phyloP scores from a whole-genome alignment of 306 rosid genomes.

The Sechiopsis laciniata region DNA sequence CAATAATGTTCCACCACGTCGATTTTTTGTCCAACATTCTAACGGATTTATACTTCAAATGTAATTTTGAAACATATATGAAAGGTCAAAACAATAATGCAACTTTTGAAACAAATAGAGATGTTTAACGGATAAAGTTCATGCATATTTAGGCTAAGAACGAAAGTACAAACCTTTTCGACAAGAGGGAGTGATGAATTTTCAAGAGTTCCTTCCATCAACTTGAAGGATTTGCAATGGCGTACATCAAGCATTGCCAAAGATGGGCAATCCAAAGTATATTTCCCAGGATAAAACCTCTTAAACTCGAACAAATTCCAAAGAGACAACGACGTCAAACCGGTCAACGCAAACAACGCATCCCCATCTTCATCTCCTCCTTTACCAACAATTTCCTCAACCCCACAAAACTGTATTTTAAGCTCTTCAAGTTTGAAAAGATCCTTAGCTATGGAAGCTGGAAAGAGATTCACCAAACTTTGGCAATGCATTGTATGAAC shows the following conservation, averaged over 20 bases:
- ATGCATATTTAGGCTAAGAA: too few relatives aligned
- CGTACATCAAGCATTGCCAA: slow-evolving; percentile 15
- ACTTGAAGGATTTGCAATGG: slow-evolving; percentile 15
- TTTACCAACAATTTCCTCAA: slow-evolving; percentile 22
- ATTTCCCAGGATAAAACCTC: slow-evolving; percentile 19
- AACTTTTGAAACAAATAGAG: too few relatives aligned
- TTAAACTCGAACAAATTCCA: slow-evolving; percentile 10
- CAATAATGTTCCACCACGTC: too few relatives aligned
- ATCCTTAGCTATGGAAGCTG: slow-evolving; percentile 21
- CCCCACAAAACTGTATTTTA: slow-evolving; percentile 20
- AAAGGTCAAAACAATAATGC: too few relatives aligned
- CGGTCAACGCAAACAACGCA: slow-evolving; percentile 11
- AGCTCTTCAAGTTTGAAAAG: slow-evolving; percentile 17
- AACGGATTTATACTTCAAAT: too few relatives aligned
- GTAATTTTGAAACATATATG: too few relatives aligned
- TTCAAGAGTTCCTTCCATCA: slow-evolving; percentile 9
- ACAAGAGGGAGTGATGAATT: background rate
- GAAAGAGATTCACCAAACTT: slow-evolving; percentile 21
- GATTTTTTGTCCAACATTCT: too few relatives aligned
- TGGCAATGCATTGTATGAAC: slow-evolving; percentile 20
- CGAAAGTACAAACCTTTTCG: slow-evolving; percentile 6
- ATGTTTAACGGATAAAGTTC: too few relatives aligned
- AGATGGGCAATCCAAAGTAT: slow-evolving; percentile 22
- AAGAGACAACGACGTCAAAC: background rate
- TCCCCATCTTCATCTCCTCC: slow-evolving; percentile 1